Evolutionary conservation across 2,329 filamentous ascomycete genomes (phyloP).

Genomic region (Nemania diffusa): DNA sequence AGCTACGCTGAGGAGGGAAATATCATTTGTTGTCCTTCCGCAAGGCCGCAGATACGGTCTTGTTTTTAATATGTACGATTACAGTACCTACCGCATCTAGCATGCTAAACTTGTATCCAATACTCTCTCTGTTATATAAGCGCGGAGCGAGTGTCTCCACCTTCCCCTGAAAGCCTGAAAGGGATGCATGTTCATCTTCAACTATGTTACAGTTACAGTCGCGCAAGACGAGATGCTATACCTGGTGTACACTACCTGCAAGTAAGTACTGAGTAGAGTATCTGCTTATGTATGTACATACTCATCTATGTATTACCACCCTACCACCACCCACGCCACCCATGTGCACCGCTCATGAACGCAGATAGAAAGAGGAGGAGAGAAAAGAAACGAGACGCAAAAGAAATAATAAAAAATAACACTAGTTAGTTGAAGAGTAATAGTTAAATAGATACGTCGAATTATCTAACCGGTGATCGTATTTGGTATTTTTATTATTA

Average conservation of each 20-base stretch:
- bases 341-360: not conserved
- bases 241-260: not conserved
- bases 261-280: no score
- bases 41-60: constrained; percentile 19
- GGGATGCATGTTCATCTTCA: constrained; percentile 7
- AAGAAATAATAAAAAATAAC: not conserved
- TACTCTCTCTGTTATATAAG: constrained; percentile 20
- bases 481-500: not conserved
- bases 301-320: not conserved
- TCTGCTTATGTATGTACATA: not conserved
- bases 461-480: not conserved
- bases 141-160: constrained; percentile 31
- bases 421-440: no score
- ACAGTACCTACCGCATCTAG: constrained; percentile 22
- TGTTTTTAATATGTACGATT: constrained; percentile 26
- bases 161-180: constrained; percentile 29
- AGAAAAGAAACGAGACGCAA: not conserved
- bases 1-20: not conserved
- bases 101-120: constrained; percentile 22
- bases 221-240: constrained; percentile 1
- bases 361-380: not conserved
- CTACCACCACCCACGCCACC: not conserved
- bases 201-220: not conserved
- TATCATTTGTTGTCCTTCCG: constrained; percentile 10
- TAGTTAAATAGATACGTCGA: not conserved